Percentiles rank a stretch among this genome's conserved stretches.
Evolutionary conservation across 2,329 filamentous ascomycete species (phyloP).

Genomic region (Talaromyces sp.): DNA sequence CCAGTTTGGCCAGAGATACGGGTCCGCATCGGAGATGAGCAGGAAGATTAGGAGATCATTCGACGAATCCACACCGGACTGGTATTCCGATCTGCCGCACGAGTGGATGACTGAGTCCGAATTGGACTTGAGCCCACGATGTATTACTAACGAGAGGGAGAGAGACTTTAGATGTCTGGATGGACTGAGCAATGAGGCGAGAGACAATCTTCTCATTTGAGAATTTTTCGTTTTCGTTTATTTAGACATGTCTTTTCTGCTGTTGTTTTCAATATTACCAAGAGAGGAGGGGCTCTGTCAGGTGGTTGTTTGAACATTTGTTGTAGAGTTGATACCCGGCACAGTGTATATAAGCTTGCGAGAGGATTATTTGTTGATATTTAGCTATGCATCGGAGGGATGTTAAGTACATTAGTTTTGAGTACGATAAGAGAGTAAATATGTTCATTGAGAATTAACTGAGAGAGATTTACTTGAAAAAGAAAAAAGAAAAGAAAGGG

Average conservation of each 20-base stretch:
- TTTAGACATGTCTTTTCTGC: background rate
- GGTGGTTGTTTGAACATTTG: background rate
- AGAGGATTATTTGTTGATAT: background rate
- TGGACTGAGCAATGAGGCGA: constrained; percentile 27
- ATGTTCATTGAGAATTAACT: background rate
- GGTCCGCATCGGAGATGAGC: constrained; percentile 14
- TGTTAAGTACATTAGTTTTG: background rate
- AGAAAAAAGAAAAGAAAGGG: background rate
- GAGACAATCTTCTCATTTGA: constrained; percentile 29
- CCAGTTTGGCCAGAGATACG: constrained; percentile 32
- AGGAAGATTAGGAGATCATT: background rate
- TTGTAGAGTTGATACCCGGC: background rate
- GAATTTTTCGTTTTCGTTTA: background rate
- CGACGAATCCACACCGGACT: constrained; percentile 6
- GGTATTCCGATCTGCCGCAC: constrained; percentile 26
- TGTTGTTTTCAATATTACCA: background rate
- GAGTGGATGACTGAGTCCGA: constrained; percentile 33
- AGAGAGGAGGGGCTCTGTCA: background rate
- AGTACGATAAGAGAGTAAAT: background rate
- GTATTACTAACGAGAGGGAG: constrained; percentile 29
- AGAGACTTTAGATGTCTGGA: constrained; percentile 28
- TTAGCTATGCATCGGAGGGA: background rate
- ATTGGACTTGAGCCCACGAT: constrained; percentile 31
- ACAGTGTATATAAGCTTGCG: background rate
- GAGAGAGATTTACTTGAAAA: too few relatives aligned